phyloP scores from a whole-genome alignment of 1,284 basidiomycete species.

The Peniophora sp. region DNA sequence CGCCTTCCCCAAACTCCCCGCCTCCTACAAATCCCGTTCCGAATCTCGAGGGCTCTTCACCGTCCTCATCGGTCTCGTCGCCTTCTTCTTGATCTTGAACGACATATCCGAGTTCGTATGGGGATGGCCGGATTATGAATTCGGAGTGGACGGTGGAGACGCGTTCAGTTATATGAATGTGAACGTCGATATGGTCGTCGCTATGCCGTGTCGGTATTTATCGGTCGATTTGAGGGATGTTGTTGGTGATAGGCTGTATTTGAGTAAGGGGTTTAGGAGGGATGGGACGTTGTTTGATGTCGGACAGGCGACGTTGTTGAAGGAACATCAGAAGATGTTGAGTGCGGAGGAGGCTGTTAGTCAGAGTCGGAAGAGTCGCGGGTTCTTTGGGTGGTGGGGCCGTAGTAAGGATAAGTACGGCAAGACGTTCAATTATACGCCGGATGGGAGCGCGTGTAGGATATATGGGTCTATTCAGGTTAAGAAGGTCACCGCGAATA shows the following conservation, averaged over 20 bases:
- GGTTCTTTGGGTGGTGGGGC: conserved; percentile 52
- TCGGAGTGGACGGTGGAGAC: conserved; percentile 72
- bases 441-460: conserved; percentile 69
- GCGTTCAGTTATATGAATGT: conserved; percentile 62
- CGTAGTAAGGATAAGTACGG: conserved; percentile 41
- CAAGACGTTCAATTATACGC: conserved; percentile 64
- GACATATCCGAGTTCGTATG: conserved; percentile 88
- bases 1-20: conserved; percentile 85
- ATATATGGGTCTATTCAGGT: conserved; percentile 81
- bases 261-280: conserved; percentile 78
- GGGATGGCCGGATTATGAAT: conserved; percentile 85
- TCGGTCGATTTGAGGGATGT: conserved; percentile 89
- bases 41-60: conserved; percentile 87
- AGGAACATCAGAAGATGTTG: conserved; percentile 59
- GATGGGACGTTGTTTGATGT: conserved; percentile 86
- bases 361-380: conserved; percentile 65
- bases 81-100: conserved; percentile 74
- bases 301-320: conserved; percentile 71
- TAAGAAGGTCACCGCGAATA: conserved; percentile 81
- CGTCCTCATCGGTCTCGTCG: conserved; percentile 65
- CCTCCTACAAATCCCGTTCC: conserved; percentile 82
- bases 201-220: conserved; percentile 85
- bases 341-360: conserved; percentile 63
- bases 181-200: conserved; percentile 87
- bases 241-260: conserved; percentile 83